Percentiles rank a stretch among this genome's conserved stretches.
These are phyloP conservation scores for Amanita subjunquillea DNA, from an alignment of 768 basidiomycete genomes.

Conservation along the genomic window DNA sequence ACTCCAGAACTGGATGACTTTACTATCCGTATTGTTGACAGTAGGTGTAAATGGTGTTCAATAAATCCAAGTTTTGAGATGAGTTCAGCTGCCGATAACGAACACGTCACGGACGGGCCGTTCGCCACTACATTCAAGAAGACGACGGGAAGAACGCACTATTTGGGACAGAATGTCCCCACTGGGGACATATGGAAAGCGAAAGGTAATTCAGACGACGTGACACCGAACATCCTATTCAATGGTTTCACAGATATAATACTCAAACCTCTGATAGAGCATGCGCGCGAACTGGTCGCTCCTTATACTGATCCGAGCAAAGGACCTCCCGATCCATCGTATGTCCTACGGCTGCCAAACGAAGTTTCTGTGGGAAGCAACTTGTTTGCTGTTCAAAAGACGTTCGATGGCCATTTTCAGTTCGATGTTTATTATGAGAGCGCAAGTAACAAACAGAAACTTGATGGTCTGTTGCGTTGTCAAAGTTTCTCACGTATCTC, in stretches of 20 bases:
- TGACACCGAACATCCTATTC: background rate
- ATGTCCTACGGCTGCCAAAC: conserved; percentile 66
- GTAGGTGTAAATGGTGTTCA: conserved; percentile 24
- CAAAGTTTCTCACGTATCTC: background rate
- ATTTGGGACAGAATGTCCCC: conserved; percentile 49
- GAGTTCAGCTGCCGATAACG: conserved; percentile 39
- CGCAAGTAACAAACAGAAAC: conserved; percentile 48
- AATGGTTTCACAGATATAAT: conserved; percentile 41
- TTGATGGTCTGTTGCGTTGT: conserved; percentile 42
- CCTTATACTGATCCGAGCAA: conserved; percentile 40
- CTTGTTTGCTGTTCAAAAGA: conserved; percentile 81
- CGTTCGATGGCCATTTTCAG: conserved; percentile 74
- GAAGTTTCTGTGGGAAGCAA: conserved; percentile 66
- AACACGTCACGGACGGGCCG: conserved; percentile 45
- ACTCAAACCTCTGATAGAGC: conserved; percentile 44
- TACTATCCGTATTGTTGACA: conserved; percentile 66
- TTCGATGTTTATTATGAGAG: conserved; percentile 89
- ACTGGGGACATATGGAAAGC: conserved; percentile 75
- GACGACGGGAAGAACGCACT: conserved; percentile 63
- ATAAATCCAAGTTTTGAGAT: background rate
- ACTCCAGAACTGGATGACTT: conserved; percentile 80
- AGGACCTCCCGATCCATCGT: conserved; percentile 70
- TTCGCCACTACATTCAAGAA: conserved; percentile 48
- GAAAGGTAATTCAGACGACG: conserved; percentile 41
- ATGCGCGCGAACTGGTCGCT: conserved; percentile 42